Evolutionary conservation across 768 basidiomycete species (phyloP), one percentile per base, ranked within the genome.

Genomic region (Kondoa subrosea): DNA sequence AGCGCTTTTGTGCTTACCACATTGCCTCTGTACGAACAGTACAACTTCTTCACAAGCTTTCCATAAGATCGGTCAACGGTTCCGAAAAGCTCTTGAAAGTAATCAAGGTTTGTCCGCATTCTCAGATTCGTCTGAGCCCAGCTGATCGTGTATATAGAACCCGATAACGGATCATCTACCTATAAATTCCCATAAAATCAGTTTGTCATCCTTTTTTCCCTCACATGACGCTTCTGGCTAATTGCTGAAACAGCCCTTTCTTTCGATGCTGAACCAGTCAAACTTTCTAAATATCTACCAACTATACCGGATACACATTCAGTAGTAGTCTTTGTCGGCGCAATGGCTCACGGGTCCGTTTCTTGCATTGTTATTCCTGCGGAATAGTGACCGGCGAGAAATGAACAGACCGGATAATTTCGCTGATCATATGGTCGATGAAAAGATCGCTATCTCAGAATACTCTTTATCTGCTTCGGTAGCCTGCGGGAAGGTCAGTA

Each of bases 11-110:
- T 17, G 12, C 56, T 61, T 27, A 27, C 25, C 25, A 3, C 50
- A 8, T 40, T 3, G 8, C 69, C 8, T 34, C 31, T 56, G 21
- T 56, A 2, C n/a, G 16, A 34, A 1, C 74, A 95, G 93, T 97
- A 15, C 95, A 97, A 86, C 82, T 99, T 4, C 83, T 99, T 12
- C 93, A 99, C 79, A 92, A 89, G 73, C 83, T 96, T 25, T 90
- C 87, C 66, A 99, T 99, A 73, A 82, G 95, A 63, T 91, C 91
- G 40, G 91, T 95, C 56, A 95, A 95, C 74, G 92, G 92, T 0
- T 87, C 91, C 2, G 95, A 99, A 78, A 97, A 96, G 77, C 80
- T 99, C 40, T 83, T 99, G 66, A 92, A 96, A 77, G 91, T 97
- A 57, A 87, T 99, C 82, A 92, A 93, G 80, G 90, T 89, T 74